Percentiles rank a stretch among this genome's conserved stretches.
These are phyloP conservation scores for Corinectria fuckeliana DNA, from an alignment of 2,329 filamentous ascomycete species.

Conservation along the genomic window DNA sequence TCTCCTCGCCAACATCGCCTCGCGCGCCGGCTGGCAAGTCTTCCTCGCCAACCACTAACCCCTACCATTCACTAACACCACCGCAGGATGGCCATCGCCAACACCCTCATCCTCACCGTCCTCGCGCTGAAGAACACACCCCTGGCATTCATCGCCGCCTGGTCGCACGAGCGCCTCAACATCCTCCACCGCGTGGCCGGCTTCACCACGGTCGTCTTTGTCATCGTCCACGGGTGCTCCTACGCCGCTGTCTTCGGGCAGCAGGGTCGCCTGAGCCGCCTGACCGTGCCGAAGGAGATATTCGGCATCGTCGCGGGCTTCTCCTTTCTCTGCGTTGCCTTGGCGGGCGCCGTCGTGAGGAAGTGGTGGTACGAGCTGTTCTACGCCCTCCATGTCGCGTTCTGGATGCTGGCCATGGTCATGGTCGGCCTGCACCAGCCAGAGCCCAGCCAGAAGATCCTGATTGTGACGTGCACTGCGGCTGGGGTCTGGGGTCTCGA, in stretches of 20 bases:
- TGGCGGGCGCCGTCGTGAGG: slow-evolving; percentile 52
- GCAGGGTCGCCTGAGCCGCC: slow-evolving; percentile 34
- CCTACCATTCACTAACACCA: neutral
- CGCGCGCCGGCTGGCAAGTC: slow-evolving; percentile 48
- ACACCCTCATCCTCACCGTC: slow-evolving; percentile 59
- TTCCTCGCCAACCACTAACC: neutral
- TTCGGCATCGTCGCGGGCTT: slow-evolving; percentile 56
- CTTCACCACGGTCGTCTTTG: slow-evolving; percentile 53
- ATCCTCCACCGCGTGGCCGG: slow-evolving; percentile 62
- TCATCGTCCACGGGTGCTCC: slow-evolving; percentile 53
- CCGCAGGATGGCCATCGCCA: slow-evolving; percentile 49
- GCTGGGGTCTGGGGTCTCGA: slow-evolving; percentile 59
- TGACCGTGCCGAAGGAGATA: slow-evolving; percentile 49
- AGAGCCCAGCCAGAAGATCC: slow-evolving; percentile 47
- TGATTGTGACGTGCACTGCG: slow-evolving; percentile 51
- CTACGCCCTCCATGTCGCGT: slow-evolving; percentile 58
- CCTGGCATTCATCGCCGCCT: slow-evolving; percentile 57
- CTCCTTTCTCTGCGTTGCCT: slow-evolving; percentile 52
- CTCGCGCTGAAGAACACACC: slow-evolving; percentile 66
- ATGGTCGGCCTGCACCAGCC: slow-evolving; percentile 60
- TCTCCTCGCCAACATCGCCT: slow-evolving; percentile 44
- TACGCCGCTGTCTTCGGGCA: slow-evolving; percentile 52
- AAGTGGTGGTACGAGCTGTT: slow-evolving; percentile 62
- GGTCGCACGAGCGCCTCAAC: slow-evolving; percentile 66
- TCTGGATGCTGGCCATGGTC: slow-evolving; percentile 57